Evolutionary conservation across 768 basidiomycete genomes (phyloP), one percentile per base, ranked within the genome.

Genomic region (Russula lepida): DNA sequence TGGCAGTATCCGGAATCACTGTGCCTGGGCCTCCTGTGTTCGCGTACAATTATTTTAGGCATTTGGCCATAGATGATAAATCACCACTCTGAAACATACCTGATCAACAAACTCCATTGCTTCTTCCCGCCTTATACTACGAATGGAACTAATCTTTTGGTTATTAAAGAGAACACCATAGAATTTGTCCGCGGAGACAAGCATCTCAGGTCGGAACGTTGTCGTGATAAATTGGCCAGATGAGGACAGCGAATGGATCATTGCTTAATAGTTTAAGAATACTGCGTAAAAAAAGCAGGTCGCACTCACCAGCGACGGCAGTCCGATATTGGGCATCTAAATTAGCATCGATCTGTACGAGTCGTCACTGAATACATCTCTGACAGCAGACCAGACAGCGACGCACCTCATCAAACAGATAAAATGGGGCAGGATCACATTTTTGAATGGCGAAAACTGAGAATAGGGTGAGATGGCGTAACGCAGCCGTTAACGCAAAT

Each of bases 381-480:
- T 41, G 21, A 7, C 1, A 43, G 9, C 15, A 35, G 43, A 37
- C 19, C 23, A 33, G 41, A n/a, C 63, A 4, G 6, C 4, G 43
- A 63, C 66, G 25, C 62, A 86, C 88, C 78, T 98, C 97, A 70
- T 99, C 97, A 68, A 99, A 98, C n/a, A 99, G 79, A 73, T 98
- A 98, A 77, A 99, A 99, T 2, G 97, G 97, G 0, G 97, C 95
- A 2, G 97, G 97, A 69, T 99, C 97, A 70, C 95, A 98, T 74
- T 97, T 98, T 74, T 99, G 97, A 66, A 98, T 98, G 17, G 95
- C 93, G 69, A 99, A 98, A 27, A 99, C 95, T 91, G 69, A 0
- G 32, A 50, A 19, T 53, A n/a, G 13, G 19, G 53, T 71, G 23
- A 67, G 54, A 37, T 17, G 27, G 49, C 8, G 12, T 41, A 21